phyloP scores from a whole-genome alignment of 495 filamentous ascomycete genomes.

The Aspergillus conjunctus region DNA sequence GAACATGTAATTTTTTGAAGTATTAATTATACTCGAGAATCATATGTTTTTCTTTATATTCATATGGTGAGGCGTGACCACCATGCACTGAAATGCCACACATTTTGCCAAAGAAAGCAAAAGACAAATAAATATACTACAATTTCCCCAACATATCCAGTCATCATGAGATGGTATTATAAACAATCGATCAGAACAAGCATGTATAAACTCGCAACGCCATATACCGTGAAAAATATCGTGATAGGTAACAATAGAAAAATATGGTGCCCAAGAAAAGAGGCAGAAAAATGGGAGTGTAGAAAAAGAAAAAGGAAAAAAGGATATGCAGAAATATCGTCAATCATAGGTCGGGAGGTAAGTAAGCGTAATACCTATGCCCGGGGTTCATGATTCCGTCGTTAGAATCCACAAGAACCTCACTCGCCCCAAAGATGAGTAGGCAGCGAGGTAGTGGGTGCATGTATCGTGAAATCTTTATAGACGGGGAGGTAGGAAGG shows the following conservation, averaged over 20 bases:
- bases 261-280: not conserved
- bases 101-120: not conserved
- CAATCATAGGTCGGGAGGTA: no score
- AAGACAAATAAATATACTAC: not conserved
- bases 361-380: no score
- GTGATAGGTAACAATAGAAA: not conserved
- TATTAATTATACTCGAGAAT: no score
- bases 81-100: not conserved
- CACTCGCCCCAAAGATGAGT: no score
- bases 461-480: no score
- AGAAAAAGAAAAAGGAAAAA: not conserved
- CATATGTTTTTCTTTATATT: no score
- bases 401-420: no score
- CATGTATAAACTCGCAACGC: not conserved
- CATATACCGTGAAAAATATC: not conserved
- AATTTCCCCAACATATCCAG: not conserved
- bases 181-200: not conserved
- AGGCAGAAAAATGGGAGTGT: slow-evolving; percentile 3
- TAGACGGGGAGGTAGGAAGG: no score
- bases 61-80: no score
- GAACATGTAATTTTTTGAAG: no score
- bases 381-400: no score
- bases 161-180: not conserved
- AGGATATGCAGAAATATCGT: not conserved
- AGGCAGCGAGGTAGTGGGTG: no score